A percentile compares a stretch with the other conserved stretches of the same genome.
phyloP scores from a whole-genome alignment of 345 rosid genomes.

The Eucalyptus tenuipes region DNA sequence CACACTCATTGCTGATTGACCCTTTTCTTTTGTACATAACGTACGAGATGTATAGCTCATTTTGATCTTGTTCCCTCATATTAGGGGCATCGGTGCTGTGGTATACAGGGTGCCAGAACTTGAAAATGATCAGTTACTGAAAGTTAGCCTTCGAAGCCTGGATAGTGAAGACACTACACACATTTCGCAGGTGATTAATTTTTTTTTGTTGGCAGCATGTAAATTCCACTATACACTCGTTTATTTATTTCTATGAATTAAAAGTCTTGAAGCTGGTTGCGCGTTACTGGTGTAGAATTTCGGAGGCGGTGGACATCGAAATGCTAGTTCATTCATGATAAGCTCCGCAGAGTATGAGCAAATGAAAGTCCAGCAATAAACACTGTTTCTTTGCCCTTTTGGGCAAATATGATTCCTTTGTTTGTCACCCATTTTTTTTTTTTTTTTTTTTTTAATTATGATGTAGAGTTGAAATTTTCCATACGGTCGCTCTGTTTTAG shows the following conservation, averaged over 20 bases:
- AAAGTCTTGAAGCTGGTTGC: background rate
- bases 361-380: conserved; percentile 26
- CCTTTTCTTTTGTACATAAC: background rate
- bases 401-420: background rate
- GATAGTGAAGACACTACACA: conserved; percentile 48
- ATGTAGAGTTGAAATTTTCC: background rate
- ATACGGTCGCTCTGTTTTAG: background rate
- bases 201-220: background rate
- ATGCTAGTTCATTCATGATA: conserved; percentile 65
- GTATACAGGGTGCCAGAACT: conserved; percentile 54
- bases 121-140: conserved; percentile 37
- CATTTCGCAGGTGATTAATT: conserved; percentile 21
- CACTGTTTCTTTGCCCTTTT: background rate
- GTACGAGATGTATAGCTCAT: background rate
- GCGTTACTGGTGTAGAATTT: conserved; percentile 17
- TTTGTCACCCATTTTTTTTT: background rate
- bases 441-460: too few relatives aligned
- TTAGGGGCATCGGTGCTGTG: conserved; percentile 55
- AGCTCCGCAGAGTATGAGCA: conserved; percentile 25
- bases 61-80: background rate
- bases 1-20: background rate
- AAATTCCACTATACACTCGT: background rate
- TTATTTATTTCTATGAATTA: background rate
- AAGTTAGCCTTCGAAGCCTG: conserved; percentile 64
- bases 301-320: conserved; percentile 67